These are phyloP conservation scores for Komagataella populi DNA, from an alignment of 805 yeast species.

Conservation along the genomic window DNA sequence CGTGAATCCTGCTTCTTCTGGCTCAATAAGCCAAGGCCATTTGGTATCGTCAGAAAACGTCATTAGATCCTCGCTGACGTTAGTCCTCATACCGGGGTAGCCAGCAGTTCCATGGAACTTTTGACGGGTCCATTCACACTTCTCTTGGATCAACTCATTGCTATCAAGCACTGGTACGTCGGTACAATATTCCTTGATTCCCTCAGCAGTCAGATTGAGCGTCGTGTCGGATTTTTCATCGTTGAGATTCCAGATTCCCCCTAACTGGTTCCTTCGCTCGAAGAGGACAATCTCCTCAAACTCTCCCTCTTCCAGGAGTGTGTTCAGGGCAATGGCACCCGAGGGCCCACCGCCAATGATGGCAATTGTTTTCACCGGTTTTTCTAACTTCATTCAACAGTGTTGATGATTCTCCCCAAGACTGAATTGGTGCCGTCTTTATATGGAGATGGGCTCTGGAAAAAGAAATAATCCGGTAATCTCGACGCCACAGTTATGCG, in stretches of 20 bases:
- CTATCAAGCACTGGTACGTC: slow-evolving; percentile 15
- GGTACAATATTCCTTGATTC: slow-evolving; percentile 9
- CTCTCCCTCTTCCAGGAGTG: slow-evolving; percentile 19
- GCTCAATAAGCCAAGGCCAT: slow-evolving; percentile 18
- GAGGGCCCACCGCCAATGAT: slow-evolving; percentile 40
- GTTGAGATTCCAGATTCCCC: slow-evolving; percentile 27
- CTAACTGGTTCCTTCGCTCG: slow-evolving; percentile 24
- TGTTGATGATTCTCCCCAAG: no score
- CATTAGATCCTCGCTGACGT: slow-evolving; percentile 30
- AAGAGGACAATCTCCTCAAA: slow-evolving; percentile 22
- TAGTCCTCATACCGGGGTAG: slow-evolving; percentile 19
- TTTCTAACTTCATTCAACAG: background rate
- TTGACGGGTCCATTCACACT: slow-evolving; percentile 2
- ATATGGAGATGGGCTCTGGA: background rate
- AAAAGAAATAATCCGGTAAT: background rate
- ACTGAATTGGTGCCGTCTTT: background rate
- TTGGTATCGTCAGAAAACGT: slow-evolving; percentile 25
- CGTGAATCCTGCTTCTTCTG: slow-evolving; percentile 9
- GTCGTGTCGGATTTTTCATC: slow-evolving; percentile 14
- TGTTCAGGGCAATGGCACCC: slow-evolving; percentile 28
- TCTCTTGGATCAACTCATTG: slow-evolving; percentile 14
- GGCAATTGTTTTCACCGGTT: slow-evolving; percentile 17
- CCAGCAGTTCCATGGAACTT: slow-evolving; percentile 19
- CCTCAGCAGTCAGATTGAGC: slow-evolving; percentile 10
- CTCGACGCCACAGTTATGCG: background rate